Percentiles rank a stretch among this genome's conserved stretches.
Conservation (phyloP, 495 filamentous ascomycete genomes). For the Chaetomium fimeti region DNA sequence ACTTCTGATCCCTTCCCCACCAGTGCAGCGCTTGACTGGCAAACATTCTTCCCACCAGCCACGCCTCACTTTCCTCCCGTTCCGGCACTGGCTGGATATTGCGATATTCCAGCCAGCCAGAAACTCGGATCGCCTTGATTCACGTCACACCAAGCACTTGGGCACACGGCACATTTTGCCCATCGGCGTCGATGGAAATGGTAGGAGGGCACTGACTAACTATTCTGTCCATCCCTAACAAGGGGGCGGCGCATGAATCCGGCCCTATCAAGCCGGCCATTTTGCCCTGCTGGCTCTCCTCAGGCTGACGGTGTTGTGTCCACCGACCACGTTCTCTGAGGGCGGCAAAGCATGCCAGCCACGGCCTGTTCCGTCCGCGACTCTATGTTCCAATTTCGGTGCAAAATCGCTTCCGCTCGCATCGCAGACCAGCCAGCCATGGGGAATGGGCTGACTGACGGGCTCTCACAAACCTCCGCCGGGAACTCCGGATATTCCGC, state of each 20-base stretch:
- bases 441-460: too few species aligned
- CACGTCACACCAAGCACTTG: background rate
- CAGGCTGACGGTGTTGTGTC: constrained; percentile 8
- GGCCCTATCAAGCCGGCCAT: constrained; percentile 12
- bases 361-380: background rate
- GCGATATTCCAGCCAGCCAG: background rate
- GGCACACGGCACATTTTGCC: background rate
- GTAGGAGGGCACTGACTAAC: background rate
- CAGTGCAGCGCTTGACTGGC: background rate
- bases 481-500: background rate
- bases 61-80: constrained; percentile 1
- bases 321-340: constrained; percentile 3
- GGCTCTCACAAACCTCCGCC: background rate
- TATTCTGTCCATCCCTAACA: too few species aligned
- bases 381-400: background rate
- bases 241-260: constrained; percentile 20
- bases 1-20: background rate
- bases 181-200: background rate
- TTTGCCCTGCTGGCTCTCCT: background rate
- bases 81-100: constrained; percentile 7
- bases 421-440: background rate
- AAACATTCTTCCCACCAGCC: background rate
- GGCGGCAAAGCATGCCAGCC: constrained; percentile 21
- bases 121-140: background rate
- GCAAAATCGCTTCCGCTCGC: constrained; percentile 1